A percentile compares a stretch with the other conserved stretches of the same genome.
Evolutionary conservation across 306 rosid species (phyloP).

Genomic region (Macrotyloma uniflorum): DNA sequence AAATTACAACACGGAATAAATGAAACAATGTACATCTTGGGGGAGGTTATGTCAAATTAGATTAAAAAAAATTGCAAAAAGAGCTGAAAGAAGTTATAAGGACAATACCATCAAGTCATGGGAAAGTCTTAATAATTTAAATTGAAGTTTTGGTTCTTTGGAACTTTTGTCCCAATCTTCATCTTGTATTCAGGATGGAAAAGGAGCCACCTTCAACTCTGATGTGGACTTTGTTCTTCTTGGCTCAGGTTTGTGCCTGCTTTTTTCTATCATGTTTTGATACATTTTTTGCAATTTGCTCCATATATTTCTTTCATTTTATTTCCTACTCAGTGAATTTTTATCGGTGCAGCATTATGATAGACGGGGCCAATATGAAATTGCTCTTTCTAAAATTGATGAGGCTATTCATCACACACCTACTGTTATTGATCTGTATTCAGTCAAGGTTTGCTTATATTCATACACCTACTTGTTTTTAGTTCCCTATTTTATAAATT

Average conservation of each 20-base stretch:
- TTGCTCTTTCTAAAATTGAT: conserved; percentile 79
- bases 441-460: conserved; percentile 73
- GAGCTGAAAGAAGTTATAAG: neutral
- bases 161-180: conserved; percentile 29
- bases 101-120: neutral
- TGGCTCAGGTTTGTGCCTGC: conserved; percentile 78
- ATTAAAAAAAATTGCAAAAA: neutral
- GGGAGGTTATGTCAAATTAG: conserved; percentile 14
- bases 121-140: neutral
- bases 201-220: conserved; percentile 96
- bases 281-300: conserved; percentile 3
- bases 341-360: conserved; percentile 88
- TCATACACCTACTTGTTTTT: conserved; percentile 2
- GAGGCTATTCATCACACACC: conserved; percentile 97
- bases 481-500: neutral
- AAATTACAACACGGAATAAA: neutral
- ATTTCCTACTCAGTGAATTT: neutral
- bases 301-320: neutral
- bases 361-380: conserved; percentile 78
- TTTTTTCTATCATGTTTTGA: conserved; percentile 11
- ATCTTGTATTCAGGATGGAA: conserved; percentile 62
- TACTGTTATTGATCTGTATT: conserved; percentile 95
- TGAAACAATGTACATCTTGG: neutral
- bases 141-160: conserved; percentile 21
- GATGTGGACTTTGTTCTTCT: conserved; percentile 88